phyloP scores from a whole-genome alignment of 164 flowering plant genomes.

The Warburgia ugandensis region DNA sequence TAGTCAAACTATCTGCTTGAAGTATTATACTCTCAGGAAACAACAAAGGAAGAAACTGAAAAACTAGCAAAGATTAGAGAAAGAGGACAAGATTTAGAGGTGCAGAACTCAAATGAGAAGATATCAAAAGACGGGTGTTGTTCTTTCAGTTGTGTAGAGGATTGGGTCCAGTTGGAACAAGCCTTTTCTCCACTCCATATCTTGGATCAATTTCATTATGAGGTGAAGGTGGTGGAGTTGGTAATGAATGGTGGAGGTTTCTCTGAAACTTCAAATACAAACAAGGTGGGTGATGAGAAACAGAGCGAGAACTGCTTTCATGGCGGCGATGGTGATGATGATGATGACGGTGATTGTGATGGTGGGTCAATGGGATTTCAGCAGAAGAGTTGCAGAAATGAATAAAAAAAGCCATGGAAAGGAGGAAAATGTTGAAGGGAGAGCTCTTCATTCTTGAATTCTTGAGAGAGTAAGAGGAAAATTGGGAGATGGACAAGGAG shows the following conservation, averaged over 20 bases:
- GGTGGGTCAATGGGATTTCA: conserved; percentile 6
- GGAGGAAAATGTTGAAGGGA: neutral
- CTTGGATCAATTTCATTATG: conserved; percentile 58
- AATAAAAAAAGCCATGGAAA: neutral
- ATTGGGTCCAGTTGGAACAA: conserved; percentile 84
- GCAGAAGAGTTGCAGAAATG: too few relatives aligned
- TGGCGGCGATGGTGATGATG: conserved; percentile 5
- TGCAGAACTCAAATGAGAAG: neutral
- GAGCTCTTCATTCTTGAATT: neutral
- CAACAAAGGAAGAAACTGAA: neutral
- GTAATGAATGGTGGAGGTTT: conserved; percentile 15
- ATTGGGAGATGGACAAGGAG: neutral
- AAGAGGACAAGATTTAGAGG: neutral
- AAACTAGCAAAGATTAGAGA: too few relatives aligned
- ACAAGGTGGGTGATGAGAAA: conserved; percentile 8
- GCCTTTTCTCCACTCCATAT: conserved; percentile 72
- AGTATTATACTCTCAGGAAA: neutral
- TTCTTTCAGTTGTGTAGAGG: conserved; percentile 70
- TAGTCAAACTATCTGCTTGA: neutral
- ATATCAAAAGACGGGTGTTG: neutral
- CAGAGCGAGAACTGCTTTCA: conserved; percentile 14
- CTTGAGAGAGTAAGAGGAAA: too few relatives aligned
- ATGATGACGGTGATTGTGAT: conserved; percentile 2
- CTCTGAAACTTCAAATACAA: conserved; percentile 29
- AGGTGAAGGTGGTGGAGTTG: conserved; percentile 15